Conservation (phyloP, 2,329 filamentous ascomycete species). For the Trichoderma sp. region DNA sequence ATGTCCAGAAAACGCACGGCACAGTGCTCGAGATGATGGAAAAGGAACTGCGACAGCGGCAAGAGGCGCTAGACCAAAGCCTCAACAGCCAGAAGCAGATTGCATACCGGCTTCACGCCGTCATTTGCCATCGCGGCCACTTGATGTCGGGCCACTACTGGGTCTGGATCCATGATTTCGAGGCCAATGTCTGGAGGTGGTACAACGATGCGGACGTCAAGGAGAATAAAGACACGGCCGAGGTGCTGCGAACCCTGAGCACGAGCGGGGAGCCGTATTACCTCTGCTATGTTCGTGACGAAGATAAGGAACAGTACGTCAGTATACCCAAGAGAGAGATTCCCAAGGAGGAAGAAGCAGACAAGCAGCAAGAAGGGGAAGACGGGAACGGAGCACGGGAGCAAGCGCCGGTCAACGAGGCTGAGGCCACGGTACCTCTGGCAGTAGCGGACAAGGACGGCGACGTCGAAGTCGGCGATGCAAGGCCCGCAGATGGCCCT, state of each 20-base stretch:
- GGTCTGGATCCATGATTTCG: conserved; percentile 94
- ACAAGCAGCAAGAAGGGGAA: conserved; percentile 4
- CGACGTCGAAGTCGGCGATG: conserved; percentile 31
- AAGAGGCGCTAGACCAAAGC: conserved; percentile 36
- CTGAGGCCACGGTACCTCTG: not conserved
- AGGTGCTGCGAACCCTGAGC: conserved; percentile 70
- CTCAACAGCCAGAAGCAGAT: conserved; percentile 60
- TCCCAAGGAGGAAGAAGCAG: conserved; percentile 28
- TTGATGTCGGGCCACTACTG: conserved; percentile 86
- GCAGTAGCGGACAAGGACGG: conserved; percentile 35
- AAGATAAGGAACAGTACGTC: conserved; percentile 59
- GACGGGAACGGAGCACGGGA: not conserved
- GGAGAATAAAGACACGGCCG: conserved; percentile 63
- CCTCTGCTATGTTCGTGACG: conserved; percentile 77
- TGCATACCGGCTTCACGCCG: conserved; percentile 82
- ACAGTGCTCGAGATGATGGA: conserved; percentile 50
- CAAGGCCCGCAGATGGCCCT: not conserved
- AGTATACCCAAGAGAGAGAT: conserved; percentile 48
- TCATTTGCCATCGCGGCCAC: conserved; percentile 85
- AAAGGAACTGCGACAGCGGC: conserved; percentile 43
- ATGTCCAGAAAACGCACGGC: conserved; percentile 33
- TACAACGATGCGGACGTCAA: conserved; percentile 90
- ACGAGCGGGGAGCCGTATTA: conserved; percentile 77
- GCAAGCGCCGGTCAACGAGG: not conserved
- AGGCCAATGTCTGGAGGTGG: conserved; percentile 78